Evolutionary conservation across 345 rosid species (phyloP).

Genomic region (Brassica incana): DNA sequence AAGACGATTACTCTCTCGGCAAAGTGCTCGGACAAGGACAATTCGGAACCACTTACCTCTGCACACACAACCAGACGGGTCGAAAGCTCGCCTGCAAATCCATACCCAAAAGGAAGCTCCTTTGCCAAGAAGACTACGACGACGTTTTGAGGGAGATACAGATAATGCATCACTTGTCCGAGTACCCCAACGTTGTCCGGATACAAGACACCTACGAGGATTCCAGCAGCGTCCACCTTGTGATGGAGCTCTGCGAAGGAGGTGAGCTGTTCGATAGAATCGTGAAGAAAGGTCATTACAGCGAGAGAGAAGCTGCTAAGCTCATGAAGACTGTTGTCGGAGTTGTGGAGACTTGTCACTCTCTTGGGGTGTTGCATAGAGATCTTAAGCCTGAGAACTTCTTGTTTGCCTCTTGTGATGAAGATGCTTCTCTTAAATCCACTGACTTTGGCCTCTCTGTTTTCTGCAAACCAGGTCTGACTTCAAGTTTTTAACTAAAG

Average conservation of each 20-base stretch:
- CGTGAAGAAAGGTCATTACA: slow-evolving; percentile 64
- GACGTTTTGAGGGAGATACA: slow-evolving; percentile 87
- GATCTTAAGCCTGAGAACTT: slow-evolving; percentile 86
- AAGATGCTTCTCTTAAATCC: slow-evolving; percentile 80
- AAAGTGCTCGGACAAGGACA: slow-evolving; percentile 71
- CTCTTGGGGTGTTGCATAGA: slow-evolving; percentile 74
- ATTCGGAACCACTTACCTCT: slow-evolving; percentile 71
- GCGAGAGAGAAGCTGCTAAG: slow-evolving; percentile 78
- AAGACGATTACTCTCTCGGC: slow-evolving; percentile 52
- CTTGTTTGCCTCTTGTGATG: slow-evolving; percentile 56
- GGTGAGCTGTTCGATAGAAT: slow-evolving; percentile 81
- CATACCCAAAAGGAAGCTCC: slow-evolving; percentile 71
- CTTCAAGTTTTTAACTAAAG: no score
- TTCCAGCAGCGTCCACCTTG: slow-evolving; percentile 53
- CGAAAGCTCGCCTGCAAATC: slow-evolving; percentile 69
- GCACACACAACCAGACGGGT: slow-evolving; percentile 54
- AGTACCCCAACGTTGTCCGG: slow-evolving; percentile 61
- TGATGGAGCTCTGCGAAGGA: slow-evolving; percentile 83
- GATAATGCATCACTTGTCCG: slow-evolving; percentile 84
- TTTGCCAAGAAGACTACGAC: slow-evolving; percentile 68
- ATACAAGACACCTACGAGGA: slow-evolving; percentile 61
- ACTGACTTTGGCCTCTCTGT: slow-evolving; percentile 83
- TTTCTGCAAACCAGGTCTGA: slow-evolving; percentile 66
- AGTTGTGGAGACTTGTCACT: slow-evolving; percentile 70
- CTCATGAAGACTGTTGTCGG: slow-evolving; percentile 70